These are phyloP conservation scores for Ceratocystis alfenasii DNA, from an alignment of 2,329 filamentous ascomycete species.

Conservation along the genomic window DNA sequence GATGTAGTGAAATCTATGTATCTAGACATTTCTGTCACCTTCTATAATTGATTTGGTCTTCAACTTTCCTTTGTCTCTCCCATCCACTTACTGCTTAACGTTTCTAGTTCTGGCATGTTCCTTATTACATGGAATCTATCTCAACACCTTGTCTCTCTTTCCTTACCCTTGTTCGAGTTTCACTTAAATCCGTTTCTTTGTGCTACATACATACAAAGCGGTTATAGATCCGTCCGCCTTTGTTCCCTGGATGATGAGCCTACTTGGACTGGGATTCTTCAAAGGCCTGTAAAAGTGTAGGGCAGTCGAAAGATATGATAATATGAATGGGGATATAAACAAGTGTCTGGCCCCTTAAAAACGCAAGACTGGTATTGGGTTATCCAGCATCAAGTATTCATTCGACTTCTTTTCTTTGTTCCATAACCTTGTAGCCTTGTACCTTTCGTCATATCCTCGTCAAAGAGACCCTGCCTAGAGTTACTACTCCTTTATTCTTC, in stretches of 20 bases:
- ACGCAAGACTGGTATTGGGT: not conserved
- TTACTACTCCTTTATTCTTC: not conserved
- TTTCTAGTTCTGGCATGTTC: not conserved
- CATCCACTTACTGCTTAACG: not conserved
- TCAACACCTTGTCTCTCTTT: not conserved
- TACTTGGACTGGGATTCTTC: not conserved
- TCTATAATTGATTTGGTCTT: not conserved
- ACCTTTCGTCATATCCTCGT: not conserved
- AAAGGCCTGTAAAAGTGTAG: not conserved
- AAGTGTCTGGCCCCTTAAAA: not conserved
- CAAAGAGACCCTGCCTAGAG: not conserved
- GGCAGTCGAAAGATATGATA: slow-evolving; percentile 20
- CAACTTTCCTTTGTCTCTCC: not conserved
- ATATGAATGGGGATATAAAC: not conserved
- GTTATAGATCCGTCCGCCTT: not conserved
- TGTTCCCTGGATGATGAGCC: slow-evolving; percentile 24
- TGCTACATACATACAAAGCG: slow-evolving; percentile 1
- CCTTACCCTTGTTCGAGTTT: slow-evolving; percentile 7
- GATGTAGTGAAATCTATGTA: not conserved
- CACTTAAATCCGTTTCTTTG: not conserved
- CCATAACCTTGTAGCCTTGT: not conserved
- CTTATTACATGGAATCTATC: not conserved
- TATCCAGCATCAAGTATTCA: not conserved
- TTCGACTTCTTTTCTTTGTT: slow-evolving; percentile 3
- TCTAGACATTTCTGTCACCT: not conserved